Base-by-base conservation (phyloP, 345 rosid species). In the Excoecaria agallocha region DNA sequence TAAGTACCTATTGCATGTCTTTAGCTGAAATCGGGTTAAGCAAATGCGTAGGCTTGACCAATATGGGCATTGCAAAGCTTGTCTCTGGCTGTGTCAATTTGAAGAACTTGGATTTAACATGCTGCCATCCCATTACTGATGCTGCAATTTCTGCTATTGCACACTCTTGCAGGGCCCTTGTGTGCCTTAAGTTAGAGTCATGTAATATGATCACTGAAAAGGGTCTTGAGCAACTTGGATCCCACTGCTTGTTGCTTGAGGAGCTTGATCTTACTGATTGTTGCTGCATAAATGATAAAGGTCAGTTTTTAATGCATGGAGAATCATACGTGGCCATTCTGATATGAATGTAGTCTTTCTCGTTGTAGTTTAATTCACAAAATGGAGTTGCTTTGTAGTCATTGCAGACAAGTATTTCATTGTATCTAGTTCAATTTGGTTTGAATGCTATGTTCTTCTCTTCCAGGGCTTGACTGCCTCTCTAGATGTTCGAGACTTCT, bases 261-360 rank as follows among this genome's bases (percentile, higher is more conserved):
- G 97, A 92, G 79, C 86, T 94, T 69, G 98, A 94, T 84, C 93
- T 94, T 70, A 94, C 98, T 0, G 98, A 94, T 64, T 92, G 97
- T 77, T 67, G 62, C 39, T 85, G 91, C 6, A 79, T 91, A 74
- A 91, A 87, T 62, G 97, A 94, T 74, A 86, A 72, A 80, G 98
- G 97, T 91, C 82, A 73, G 43, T 35, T 57, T 38, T 58, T 30
- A 60, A 55, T 57, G n/a, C 20, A 10, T 19, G 57, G 15, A 20
- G 43, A 13, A 37, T 19, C 43, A 13, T 15, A 2, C 55, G 10
- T 35, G 63, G 10, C 59, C 13, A 57, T n/a, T 59, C 37, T 16
- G 2, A 15, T 54, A 46, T 30, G 19, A 48, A 56, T 57, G 56
- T 72, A 17, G 38, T 41, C 45, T 37, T 52, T 30, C 30, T 30